phyloP scores from a whole-genome alignment of 371 early-diverging fungal species.

The Ordospora pajunii region DNA sequence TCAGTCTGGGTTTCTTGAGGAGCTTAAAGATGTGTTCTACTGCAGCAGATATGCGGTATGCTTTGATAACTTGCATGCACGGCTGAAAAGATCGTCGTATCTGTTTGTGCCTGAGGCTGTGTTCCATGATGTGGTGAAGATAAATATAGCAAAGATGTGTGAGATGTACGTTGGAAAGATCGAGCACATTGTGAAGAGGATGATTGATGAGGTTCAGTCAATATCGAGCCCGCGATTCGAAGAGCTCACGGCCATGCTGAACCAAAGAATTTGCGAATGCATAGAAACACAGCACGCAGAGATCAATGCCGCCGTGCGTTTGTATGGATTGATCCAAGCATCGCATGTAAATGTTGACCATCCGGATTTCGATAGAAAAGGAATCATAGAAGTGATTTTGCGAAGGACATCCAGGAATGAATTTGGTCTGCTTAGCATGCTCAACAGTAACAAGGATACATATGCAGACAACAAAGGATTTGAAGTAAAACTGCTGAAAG shows the following conservation, averaged over 20 bases:
- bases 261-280: neutral
- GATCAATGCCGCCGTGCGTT: neutral
- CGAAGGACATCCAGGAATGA: neutral
- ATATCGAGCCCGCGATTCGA: neutral
- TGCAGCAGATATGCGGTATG: no score
- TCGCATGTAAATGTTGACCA: conserved; percentile 25
- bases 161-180: neutral
- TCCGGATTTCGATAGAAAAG: conserved; percentile 14
- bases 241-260: neutral
- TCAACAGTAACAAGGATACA: neutral
- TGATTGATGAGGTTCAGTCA: neutral
- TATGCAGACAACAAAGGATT: neutral
- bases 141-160: neutral
- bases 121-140: neutral
- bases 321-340: neutral
- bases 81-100: neutral
- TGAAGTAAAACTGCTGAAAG: neutral
- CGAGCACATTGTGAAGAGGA: neutral
- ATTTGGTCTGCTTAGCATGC: neutral
- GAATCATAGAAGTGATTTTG: neutral
- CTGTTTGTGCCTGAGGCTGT: conserved; percentile 19
- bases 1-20: neutral
- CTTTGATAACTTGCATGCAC: neutral
- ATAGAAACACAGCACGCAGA: neutral
- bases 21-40: neutral